These are phyloP conservation scores for Globisporangium yorkense DNA, from an alignment of 352 stramenopile species.

Conservation along the genomic window DNA sequence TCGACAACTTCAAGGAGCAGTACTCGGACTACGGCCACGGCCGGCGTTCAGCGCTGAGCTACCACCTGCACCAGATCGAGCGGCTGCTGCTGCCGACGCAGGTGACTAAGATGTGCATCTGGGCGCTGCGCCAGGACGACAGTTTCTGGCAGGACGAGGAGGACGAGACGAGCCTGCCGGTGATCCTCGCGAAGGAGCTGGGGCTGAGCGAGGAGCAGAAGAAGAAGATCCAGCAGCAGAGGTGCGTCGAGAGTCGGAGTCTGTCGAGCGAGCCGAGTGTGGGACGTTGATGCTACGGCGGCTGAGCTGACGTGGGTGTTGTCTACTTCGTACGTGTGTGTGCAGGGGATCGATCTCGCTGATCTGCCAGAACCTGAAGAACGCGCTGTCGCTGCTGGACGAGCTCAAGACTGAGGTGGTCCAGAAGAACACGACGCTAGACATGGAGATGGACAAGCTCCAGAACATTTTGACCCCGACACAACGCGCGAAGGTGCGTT, in stretches of 20 bases:
- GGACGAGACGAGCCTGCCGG: constrained; percentile 86
- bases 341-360: constrained; percentile 45
- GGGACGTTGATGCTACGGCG: background rate
- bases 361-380: constrained; percentile 89
- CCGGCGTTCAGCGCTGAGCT: constrained; percentile 79
- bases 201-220: constrained; percentile 90
- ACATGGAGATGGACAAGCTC: constrained; percentile 92
- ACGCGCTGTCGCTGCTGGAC: constrained; percentile 77
- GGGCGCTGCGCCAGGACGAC: constrained; percentile 87
- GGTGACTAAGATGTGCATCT: constrained; percentile 93
- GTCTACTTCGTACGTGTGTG: constrained; percentile 4
- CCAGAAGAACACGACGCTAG: constrained; percentile 90
- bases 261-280: background rate
- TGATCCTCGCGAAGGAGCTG: constrained; percentile 88
- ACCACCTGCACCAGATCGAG: constrained; percentile 92
- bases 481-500: constrained; percentile 85
- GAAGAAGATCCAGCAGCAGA: constrained; percentile 90
- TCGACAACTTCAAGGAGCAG: constrained; percentile 94
- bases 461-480: constrained; percentile 92
- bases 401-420: constrained; percentile 86
- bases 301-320: constrained; percentile 1
- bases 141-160: constrained; percentile 87
- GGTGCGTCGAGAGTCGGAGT: constrained; percentile 24
- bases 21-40: constrained; percentile 91
- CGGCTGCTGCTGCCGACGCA: constrained; percentile 92